A percentile compares a stretch with the other conserved stretches of the same genome.
phyloP scores from a whole-genome alignment of 768 basidiomycete species.

The Lactifluus echinatus region DNA sequence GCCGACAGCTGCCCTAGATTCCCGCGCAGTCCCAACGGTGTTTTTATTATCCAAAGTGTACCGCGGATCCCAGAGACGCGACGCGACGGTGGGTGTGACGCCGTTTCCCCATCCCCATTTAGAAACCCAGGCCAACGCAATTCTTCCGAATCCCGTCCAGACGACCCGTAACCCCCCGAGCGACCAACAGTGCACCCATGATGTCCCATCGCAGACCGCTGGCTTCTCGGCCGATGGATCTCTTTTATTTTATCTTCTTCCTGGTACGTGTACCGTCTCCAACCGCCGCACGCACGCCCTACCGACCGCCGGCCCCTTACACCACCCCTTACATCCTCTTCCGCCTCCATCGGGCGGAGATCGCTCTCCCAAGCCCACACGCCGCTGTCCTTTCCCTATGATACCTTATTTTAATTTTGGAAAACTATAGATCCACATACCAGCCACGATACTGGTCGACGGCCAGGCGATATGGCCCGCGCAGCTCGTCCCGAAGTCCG shows the following conservation, averaged over 20 bases:
- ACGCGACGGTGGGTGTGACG: no score
- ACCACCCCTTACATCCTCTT: background rate
- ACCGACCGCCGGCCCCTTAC: background rate
- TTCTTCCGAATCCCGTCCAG: no score
- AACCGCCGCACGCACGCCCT: background rate
- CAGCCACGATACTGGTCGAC: constrained; percentile 62
- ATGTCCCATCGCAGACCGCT: constrained; percentile 30
- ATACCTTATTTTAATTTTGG: background rate
- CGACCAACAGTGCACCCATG: no score
- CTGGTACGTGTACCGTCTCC: constrained; percentile 33
- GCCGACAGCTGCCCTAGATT: no score
- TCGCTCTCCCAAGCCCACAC: no score
- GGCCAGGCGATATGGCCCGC: constrained; percentile 57
- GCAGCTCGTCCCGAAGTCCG: constrained; percentile 37
- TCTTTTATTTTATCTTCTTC: constrained; percentile 67
- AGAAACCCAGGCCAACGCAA: no score
- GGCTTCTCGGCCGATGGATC: constrained; percentile 49
- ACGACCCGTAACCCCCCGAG: no score
- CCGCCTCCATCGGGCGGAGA: background rate
- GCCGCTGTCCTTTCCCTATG: no score
- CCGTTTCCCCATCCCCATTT: no score
- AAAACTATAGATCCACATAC: constrained; percentile 47
- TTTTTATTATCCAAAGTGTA: no score
- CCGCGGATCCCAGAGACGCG: no score
- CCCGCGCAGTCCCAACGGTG: no score